These are phyloP conservation scores for Lophiotrema nucula DNA, from an alignment of 495 filamentous ascomycete genomes.

Conservation along the genomic window DNA sequence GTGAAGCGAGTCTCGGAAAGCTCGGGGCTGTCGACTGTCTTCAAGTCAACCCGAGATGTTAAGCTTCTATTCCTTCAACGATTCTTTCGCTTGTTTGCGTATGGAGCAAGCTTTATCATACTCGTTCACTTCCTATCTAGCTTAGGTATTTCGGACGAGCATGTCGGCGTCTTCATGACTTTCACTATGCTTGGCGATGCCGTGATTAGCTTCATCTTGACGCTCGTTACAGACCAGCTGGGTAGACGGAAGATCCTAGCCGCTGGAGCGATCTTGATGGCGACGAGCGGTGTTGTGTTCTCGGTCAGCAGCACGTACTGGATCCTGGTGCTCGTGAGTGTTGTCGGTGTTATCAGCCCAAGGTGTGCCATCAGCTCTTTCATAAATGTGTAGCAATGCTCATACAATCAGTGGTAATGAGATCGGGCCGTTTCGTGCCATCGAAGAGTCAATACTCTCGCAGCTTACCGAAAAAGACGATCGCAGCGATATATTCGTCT, in stretches of 20 bases:
- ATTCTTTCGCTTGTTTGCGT: too few species aligned
- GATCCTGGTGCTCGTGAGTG: slow-evolving; percentile 66
- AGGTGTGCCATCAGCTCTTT: not conserved
- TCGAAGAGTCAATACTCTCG: slow-evolving; percentile 12
- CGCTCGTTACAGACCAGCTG: slow-evolving; percentile 69
- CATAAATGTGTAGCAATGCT: not conserved
- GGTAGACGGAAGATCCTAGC: slow-evolving; percentile 65
- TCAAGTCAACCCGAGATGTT: too few species aligned
- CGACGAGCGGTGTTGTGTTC: slow-evolving; percentile 64
- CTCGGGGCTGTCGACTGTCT: too few species aligned
- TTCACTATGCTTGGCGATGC: too few species aligned
- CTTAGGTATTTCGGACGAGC: too few species aligned
- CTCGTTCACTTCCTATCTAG: too few species aligned
- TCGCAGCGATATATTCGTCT: slow-evolving; percentile 8
- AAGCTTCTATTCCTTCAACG: too few species aligned
- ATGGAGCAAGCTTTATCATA: too few species aligned
- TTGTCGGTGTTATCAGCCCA: slow-evolving; percentile 72
- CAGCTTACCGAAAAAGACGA: not conserved
- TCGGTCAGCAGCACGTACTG: slow-evolving; percentile 67
- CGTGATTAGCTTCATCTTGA: slow-evolving; percentile 63
- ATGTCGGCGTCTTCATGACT: too few species aligned
- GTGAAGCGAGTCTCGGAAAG: too few species aligned
- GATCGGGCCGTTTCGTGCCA: slow-evolving; percentile 12
- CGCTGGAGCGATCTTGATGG: slow-evolving; percentile 66
- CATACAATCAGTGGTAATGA: slow-evolving; percentile 8